phyloP scores from a whole-genome alignment of 345 rosid species.

The Populus alba region DNA sequence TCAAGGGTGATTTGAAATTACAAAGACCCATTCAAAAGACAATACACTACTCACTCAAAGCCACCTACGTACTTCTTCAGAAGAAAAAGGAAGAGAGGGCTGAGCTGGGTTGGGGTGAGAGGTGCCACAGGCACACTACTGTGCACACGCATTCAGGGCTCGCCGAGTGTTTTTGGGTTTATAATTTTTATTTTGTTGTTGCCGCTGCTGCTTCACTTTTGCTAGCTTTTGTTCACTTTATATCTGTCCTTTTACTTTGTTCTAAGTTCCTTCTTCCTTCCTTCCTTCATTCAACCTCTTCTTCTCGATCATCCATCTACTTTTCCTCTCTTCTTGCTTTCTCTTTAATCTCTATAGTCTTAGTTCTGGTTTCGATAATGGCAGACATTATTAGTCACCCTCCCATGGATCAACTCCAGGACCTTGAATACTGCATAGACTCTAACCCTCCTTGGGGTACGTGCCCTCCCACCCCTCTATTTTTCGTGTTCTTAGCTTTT shows the following conservation, averaged over 20 bases:
- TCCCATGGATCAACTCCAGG: constrained; percentile 39
- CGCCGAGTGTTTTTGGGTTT: constrained; percentile 27
- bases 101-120: constrained; percentile 3
- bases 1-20: constrained; percentile 11
- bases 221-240: constrained; percentile 43
- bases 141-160: too few relatives aligned
- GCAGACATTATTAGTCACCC: constrained; percentile 31
- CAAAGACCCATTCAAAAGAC: neutral
- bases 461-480: neutral
- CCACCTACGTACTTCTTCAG: constrained; percentile 10
- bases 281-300: constrained; percentile 18
- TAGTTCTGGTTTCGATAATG: constrained; percentile 8
- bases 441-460: constrained; percentile 41
- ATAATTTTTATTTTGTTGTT: constrained; percentile 25
- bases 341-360: neutral
- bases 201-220: neutral
- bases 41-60: neutral
- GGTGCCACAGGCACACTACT: too few relatives aligned
- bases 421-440: constrained; percentile 39
- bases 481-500: neutral
- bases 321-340: neutral
- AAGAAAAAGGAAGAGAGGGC: constrained; percentile 8
- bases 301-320: constrained; percentile 7
- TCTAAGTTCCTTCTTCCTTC: constrained; percentile 9
- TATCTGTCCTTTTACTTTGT: constrained; percentile 49